Evolutionary conservation across 2,329 filamentous ascomycete genomes (phyloP).

Genomic region (Exutisphaerella laricina): DNA sequence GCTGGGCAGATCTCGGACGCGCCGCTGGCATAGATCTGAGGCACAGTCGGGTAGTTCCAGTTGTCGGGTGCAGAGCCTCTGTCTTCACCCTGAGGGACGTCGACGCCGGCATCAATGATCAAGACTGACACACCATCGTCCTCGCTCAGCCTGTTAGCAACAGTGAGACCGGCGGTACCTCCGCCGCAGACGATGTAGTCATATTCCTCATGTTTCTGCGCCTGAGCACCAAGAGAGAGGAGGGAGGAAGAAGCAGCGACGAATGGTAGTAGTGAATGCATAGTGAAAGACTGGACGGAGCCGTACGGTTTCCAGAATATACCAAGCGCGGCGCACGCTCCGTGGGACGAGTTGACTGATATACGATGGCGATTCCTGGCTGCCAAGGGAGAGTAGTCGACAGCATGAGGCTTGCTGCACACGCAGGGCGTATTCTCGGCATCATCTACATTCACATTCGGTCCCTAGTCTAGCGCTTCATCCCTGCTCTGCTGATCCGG

Average conservation of each 20-base stretch:
- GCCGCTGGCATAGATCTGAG: background rate
- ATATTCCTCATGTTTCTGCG: slow-evolving; percentile 3
- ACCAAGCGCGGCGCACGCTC: background rate
- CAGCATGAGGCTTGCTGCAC: no score
- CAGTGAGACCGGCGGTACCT: slow-evolving; percentile 26
- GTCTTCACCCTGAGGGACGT: slow-evolving; percentile 6
- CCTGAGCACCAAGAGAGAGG: background rate
- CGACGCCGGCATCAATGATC: slow-evolving; percentile 14
- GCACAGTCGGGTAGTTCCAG: slow-evolving; percentile 32
- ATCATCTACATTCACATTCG: no score
- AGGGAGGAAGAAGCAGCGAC: background rate
- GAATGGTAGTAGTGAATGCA: slow-evolving; percentile 1
- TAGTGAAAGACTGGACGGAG: background rate
- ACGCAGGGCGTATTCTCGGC: no score
- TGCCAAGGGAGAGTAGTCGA: no score
- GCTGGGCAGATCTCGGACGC: slow-evolving; percentile 11
- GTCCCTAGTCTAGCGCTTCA: no score
- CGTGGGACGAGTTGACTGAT: background rate
- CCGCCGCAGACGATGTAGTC: slow-evolving; percentile 28
- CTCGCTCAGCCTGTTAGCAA: slow-evolving; percentile 27
- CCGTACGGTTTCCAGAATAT: background rate
- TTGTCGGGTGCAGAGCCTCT: slow-evolving; percentile 38
- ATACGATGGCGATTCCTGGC: no score
- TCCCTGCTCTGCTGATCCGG: no score
- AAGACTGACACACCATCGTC: slow-evolving; percentile 30